Evolutionary conservation across 345 rosid genomes (phyloP).

Genomic region (Pistacia integerrima): DNA sequence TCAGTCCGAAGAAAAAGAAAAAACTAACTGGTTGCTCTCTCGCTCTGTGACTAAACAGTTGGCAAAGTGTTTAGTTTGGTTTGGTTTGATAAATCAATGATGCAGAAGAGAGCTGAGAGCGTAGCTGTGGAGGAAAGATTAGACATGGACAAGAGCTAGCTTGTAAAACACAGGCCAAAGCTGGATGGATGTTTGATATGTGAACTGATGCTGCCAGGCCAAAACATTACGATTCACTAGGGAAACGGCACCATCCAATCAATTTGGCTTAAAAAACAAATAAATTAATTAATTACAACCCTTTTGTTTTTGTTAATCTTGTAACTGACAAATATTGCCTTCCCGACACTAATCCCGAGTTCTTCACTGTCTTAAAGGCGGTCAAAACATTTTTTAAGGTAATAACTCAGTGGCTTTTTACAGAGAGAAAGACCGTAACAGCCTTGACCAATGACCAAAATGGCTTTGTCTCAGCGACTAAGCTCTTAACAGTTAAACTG

Average conservation of each 20-base stretch:
- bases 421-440: not conserved
- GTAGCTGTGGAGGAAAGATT: not conserved
- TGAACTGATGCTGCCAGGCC: conserved; percentile 3
- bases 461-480: not conserved
- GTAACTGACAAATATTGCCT: conserved; percentile 7
- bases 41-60: not conserved
- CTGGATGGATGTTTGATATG: not conserved
- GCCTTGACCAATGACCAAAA: not conserved
- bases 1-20: conserved; percentile 11
- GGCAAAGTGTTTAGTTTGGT: not conserved
- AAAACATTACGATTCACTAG: conserved; percentile 4
- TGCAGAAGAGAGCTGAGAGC: not conserved
- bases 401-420: not conserved
- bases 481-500: not conserved
- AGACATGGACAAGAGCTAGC: conserved; percentile 7
- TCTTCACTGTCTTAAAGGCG: not conserved
- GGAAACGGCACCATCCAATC: conserved; percentile 10
- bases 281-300: not conserved
- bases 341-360: conserved; percentile 4
- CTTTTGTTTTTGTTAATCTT: conserved; percentile 1
- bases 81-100: not conserved
- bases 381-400: conserved; percentile 2
- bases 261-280: not conserved
- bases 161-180: not conserved
- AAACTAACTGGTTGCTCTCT: not conserved